Evolutionary conservation across 2,329 filamentous ascomycete species (phyloP).

Genomic region (Zymoseptoria pseudotritici): DNA sequence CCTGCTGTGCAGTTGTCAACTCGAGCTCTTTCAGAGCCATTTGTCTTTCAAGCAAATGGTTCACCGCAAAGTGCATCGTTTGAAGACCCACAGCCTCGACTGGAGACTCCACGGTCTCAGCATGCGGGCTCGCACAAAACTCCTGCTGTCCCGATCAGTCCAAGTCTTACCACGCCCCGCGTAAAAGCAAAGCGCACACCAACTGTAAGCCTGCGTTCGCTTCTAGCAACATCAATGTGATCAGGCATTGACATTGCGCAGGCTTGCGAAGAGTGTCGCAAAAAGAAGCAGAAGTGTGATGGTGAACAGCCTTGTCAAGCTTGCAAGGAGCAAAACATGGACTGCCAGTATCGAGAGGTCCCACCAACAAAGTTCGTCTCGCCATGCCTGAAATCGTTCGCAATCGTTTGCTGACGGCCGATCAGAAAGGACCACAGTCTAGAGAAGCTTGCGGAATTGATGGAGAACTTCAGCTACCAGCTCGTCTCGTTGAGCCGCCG

Average conservation of each 20-base stretch:
- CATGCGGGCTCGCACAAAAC: neutral
- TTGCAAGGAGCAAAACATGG: constrained; percentile 19
- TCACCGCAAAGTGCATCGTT: neutral
- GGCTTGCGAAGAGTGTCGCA: constrained; percentile 20
- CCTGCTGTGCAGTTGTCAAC: neutral
- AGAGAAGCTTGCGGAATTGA: neutral
- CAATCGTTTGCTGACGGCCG: neutral
- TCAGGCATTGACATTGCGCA: neutral
- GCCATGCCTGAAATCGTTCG: neutral
- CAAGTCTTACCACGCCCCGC: constrained; percentile 13
- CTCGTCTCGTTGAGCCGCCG: neutral
- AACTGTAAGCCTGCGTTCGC: constrained; percentile 9
- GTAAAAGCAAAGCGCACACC: constrained; percentile 19
- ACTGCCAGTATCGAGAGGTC: constrained; percentile 19
- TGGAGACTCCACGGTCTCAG: neutral
- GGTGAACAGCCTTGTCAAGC: constrained; percentile 17
- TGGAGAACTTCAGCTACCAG: neutral
- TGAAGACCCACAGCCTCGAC: neutral
- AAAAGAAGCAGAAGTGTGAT: constrained; percentile 20
- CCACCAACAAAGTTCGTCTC: constrained; percentile 16
- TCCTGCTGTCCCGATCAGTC: constrained; percentile 16
- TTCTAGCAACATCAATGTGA: neutral
- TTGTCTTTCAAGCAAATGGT: neutral
- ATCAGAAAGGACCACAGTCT: constrained; percentile 1
- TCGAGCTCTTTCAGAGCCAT: neutral